Evolutionary conservation across 495 filamentous ascomycete species (phyloP).

Genomic region (Penicillium chermesinum): DNA sequence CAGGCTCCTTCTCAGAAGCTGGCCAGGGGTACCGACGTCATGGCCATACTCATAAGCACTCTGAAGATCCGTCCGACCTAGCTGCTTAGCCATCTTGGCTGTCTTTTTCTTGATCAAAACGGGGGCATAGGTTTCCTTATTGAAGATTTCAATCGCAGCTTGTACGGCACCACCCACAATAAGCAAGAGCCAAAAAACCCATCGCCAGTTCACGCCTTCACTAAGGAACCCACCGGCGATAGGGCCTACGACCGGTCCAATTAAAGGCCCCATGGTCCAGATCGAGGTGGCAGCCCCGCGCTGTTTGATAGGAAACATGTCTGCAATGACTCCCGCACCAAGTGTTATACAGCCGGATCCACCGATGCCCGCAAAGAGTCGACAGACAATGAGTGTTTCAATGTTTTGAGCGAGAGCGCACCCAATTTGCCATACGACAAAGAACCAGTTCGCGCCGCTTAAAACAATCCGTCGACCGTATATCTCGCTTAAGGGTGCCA

Average conservation of each 20-base stretch:
- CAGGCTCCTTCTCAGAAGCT: constrained; percentile 28
- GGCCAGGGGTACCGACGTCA: neutral
- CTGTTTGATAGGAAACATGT: constrained; percentile 2
- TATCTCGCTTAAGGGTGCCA: constrained; percentile 50
- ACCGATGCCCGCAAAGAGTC: constrained; percentile 33
- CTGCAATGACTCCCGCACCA: constrained; percentile 8
- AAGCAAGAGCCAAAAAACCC: constrained; percentile 57
- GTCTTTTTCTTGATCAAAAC: constrained; percentile 48
- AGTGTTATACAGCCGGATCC: constrained; percentile 4
- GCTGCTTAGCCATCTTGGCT: constrained; percentile 26
- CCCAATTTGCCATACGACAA: constrained; percentile 61
- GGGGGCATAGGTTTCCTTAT: constrained; percentile 49
- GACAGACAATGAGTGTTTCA: constrained; percentile 55
- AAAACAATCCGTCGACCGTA: constrained; percentile 52
- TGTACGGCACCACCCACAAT: constrained; percentile 42
- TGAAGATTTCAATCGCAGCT: constrained; percentile 41
- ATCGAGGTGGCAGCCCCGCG: constrained; percentile 4
- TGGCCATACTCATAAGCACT: constrained; percentile 18
- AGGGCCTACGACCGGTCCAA: constrained; percentile 4
- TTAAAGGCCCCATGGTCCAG: constrained; percentile 5
- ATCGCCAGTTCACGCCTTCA: constrained; percentile 52
- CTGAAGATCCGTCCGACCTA: constrained; percentile 35
- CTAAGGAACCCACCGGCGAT: constrained; percentile 50
- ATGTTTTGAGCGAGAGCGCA: constrained; percentile 62
- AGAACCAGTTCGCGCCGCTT: constrained; percentile 44